Percentiles rank a stretch among this genome's conserved stretches.
Evolutionary conservation across 2,329 filamentous ascomycete species (phyloP).

Genomic region (Fusarium hainanense): DNA sequence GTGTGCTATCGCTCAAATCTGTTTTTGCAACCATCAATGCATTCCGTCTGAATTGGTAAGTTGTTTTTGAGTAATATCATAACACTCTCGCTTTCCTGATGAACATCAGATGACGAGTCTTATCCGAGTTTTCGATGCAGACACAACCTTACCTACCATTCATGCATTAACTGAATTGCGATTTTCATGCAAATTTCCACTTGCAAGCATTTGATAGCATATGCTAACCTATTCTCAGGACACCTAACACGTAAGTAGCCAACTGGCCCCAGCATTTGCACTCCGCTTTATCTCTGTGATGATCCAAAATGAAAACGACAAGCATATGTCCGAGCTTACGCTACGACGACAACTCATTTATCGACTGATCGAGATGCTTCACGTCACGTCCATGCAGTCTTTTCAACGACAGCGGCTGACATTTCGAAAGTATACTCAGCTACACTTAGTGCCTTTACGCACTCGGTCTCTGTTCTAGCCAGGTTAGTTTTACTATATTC

Average conservation of each 20-base stretch:
- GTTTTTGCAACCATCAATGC: background rate
- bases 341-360: conserved; percentile 57
- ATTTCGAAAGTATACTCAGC: conserved; percentile 24
- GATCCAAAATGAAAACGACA: conserved; percentile 88
- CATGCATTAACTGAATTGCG: conserved; percentile 69
- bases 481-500: conserved; percentile 46
- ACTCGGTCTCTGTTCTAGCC: background rate
- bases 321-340: conserved; percentile 95
- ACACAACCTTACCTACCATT: conserved; percentile 75
- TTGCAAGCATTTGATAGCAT: conserved; percentile 17
- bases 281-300: conserved; percentile 68
- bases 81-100: conserved; percentile 51
- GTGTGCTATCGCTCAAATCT: background rate
- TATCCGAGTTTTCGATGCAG: conserved; percentile 79
- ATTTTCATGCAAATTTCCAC: conserved; percentile 7
- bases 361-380: conserved; percentile 46
- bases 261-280: conserved; percentile 17
- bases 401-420: conserved; percentile 42
- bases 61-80: conserved; percentile 4
- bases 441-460: background rate
- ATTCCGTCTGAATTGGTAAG: conserved; percentile 21
- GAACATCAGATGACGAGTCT: conserved; percentile 79
- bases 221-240: conserved; percentile 38
- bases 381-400: conserved; percentile 28
- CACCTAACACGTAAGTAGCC: conserved; percentile 43